phyloP scores from a whole-genome alignment of 306 rosid species.

The Medicago arabica region DNA sequence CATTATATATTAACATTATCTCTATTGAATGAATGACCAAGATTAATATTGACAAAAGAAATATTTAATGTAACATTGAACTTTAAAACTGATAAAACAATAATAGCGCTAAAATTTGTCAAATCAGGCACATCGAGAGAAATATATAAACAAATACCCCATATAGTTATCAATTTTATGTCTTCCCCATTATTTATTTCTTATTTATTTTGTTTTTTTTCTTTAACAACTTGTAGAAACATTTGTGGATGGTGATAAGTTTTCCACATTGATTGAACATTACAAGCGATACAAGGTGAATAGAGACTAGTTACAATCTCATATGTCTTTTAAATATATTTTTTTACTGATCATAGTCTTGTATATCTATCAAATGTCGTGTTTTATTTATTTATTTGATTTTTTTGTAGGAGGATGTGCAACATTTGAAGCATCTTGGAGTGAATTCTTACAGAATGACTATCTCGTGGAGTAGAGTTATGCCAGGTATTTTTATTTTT shows the following conservation, averaged over 20 bases:
- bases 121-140: too few relatives aligned
- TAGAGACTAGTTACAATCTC: neutral
- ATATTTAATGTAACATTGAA: too few relatives aligned
- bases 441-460: constrained; percentile 43
- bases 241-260: neutral
- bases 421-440: constrained; percentile 40
- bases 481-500: constrained; percentile 31
- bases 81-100: too few relatives aligned
- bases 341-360: neutral
- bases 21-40: too few relatives aligned
- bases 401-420: constrained; percentile 41
- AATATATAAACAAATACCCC: neutral
- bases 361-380: too few relatives aligned
- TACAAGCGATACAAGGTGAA: constrained; percentile 48
- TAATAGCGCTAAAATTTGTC: neutral
- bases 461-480: constrained; percentile 47
- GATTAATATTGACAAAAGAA: too few relatives aligned
- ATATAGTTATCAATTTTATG: neutral
- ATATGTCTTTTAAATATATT: too few relatives aligned
- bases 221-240: neutral
- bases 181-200: neutral
- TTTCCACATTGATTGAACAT: constrained; percentile 32
- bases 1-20: too few relatives aligned
- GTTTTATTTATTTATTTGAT: too few relatives aligned
- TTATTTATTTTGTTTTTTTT: neutral